Base-by-base conservation (phyloP, 2,329 filamentous ascomycete species). In the Mollisia scopiformis region DNA sequence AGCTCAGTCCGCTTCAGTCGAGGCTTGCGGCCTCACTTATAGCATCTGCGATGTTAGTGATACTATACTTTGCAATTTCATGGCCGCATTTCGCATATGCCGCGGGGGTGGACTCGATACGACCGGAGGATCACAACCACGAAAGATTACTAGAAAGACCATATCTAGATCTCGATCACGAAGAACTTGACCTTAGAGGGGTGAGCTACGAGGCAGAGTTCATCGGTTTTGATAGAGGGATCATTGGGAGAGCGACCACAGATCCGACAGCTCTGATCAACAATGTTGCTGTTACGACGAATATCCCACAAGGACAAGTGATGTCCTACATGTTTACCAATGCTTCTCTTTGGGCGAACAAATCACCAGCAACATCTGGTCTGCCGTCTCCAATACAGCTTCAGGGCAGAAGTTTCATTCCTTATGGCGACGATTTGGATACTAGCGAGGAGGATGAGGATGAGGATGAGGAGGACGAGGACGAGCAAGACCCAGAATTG, bases 1-100 rank as follows among this genome's bases (percentile, higher is more conserved):
- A 88, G 75, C 82, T 88, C 75, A 88, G 84, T 74, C 86, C 84
- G 70, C 79, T 91, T 68, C 90, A 91, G 79, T 89, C 87, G 77
- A 88, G 89, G 73, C 84, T 92, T 71, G 84, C 84, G 72, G 86
- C 88, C 69, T 90, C 88, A 59, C 73, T 89, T 56, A 79, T 84
- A 69, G 85, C 87, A 57, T 84, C 86, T 31, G 75, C 85, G 30
- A 72, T 89, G 54, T 74, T 91, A 31, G 69, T 89, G 33, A 70
- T 85, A 39, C 73, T 92, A 43, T 89, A 87, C 72, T 76, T 89
- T 59, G 75, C 84, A 27, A 79, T 90, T 37, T 83, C 83, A 59
- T 82, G 81, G 47, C 82, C 84, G 19, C 79, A 80, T 56, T 82
- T 88, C 65, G 89, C 86, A 49, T 82, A 88, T 67, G 89, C 89